A percentile compares a stretch with the other conserved stretches of the same genome.
Evolutionary conservation across 768 basidiomycete species (phyloP).

Genomic region (Xerocomus brunneocitrinus): DNA sequence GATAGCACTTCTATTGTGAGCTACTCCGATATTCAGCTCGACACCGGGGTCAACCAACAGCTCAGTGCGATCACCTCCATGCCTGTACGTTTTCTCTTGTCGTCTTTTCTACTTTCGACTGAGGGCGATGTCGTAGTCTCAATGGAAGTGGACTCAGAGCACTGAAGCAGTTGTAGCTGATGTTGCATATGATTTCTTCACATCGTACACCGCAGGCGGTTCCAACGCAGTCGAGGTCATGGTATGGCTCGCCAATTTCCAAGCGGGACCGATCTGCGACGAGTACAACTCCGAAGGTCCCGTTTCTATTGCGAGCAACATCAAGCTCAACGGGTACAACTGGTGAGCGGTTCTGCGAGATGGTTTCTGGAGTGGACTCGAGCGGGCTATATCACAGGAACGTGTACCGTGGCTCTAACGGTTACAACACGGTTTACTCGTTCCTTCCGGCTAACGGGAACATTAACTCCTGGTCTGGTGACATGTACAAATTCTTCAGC

Average conservation of each 20-base stretch:
- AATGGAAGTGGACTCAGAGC: conserved; percentile 54
- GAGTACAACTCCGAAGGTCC: conserved; percentile 45
- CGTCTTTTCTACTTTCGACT: neutral
- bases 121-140: conserved; percentile 32
- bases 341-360: conserved; percentile 36
- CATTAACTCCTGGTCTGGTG: conserved; percentile 44
- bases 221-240: conserved; percentile 47
- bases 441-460: conserved; percentile 38
- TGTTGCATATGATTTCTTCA: conserved; percentile 64
- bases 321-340: conserved; percentile 45
- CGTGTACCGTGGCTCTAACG: conserved; percentile 51
- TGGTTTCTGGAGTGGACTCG: neutral
- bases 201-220: conserved; percentile 46
- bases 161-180: conserved; percentile 45
- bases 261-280: conserved; percentile 54
- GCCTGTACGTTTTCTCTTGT: conserved; percentile 37
- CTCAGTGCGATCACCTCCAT: conserved; percentile 52
- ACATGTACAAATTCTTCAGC: conserved; percentile 49
- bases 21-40: conserved; percentile 53
- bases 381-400: conserved; percentile 36
- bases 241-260: conserved; percentile 61
- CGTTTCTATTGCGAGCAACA: conserved; percentile 36
- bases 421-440: conserved; percentile 47
- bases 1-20: conserved; percentile 56
- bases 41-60: conserved; percentile 47